Evolutionary conservation across 148 eudicot species (phyloP).

Genomic region (Simmondsia chinensis): DNA sequence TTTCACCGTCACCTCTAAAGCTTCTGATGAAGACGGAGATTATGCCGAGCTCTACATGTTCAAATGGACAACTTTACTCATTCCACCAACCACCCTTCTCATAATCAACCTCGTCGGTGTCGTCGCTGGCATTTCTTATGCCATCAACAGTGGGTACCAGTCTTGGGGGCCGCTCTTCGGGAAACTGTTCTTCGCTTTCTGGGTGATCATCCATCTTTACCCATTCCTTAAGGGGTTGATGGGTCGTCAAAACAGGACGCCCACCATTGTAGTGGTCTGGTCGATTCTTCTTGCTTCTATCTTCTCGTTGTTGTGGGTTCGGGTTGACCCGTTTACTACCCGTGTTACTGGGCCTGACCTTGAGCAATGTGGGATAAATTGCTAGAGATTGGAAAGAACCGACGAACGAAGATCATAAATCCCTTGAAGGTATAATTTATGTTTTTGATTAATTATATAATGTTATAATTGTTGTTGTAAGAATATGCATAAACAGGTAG

Average conservation of each 20-base stretch:
- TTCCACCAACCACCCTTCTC: slow-evolving; percentile 50
- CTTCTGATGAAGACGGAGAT: slow-evolving; percentile 47
- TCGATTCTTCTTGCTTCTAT: slow-evolving; percentile 53
- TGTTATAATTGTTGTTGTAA: too few species aligned
- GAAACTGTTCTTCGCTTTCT: slow-evolving; percentile 47
- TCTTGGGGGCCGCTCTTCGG: slow-evolving; percentile 59
- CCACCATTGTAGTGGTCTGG: slow-evolving; percentile 53
- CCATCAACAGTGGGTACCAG: slow-evolving; percentile 47
- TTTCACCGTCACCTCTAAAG: slow-evolving; percentile 56
- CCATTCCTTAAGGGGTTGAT: slow-evolving; percentile 61
- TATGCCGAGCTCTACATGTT: slow-evolving; percentile 47
- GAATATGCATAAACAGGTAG: too few species aligned
- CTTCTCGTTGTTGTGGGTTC: slow-evolving; percentile 53
- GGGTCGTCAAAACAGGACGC: slow-evolving; percentile 44
- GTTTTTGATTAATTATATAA: too few species aligned
- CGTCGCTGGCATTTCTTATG: slow-evolving; percentile 40
- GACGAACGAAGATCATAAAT: too few species aligned
- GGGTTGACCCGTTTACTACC: slow-evolving; percentile 43
- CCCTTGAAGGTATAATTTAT: too few species aligned
- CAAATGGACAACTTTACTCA: slow-evolving; percentile 48
- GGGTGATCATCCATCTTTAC: slow-evolving; percentile 59
- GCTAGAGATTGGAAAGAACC: too few species aligned
- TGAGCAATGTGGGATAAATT: slow-evolving; percentile 38
- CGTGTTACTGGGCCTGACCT: slow-evolving; percentile 27
- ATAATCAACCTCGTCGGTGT: slow-evolving; percentile 38